Base-by-base conservation (phyloP, 2,329 filamentous ascomycete genomes). In the Monosporascus sp. region DNA sequence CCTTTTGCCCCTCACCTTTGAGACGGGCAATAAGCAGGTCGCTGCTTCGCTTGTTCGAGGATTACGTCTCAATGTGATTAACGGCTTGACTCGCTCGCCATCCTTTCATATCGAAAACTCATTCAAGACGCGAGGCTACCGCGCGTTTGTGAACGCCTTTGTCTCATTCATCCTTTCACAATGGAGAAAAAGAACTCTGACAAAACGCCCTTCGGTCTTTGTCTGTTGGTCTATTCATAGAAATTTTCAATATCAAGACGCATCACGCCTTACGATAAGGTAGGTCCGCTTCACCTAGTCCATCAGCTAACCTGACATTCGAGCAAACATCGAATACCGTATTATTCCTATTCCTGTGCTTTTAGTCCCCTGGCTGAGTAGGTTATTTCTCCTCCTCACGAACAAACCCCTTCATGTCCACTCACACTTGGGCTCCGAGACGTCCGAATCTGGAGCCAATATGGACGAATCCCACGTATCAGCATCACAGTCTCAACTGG, bases 401-500 rank as follows among this genome's bases (percentile, higher is more conserved):
- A 37, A 22, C n/a, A n/a, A 20, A 49, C 28, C 48, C 37, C 20
- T 22, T 46, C 58, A 58, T 60, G 62, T 58, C 57, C 50, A 70
- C 64, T 61, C 63, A 70, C 55, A 62, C 68, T 7, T 66, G 68
- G 48, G 51, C 51, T 45, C 59, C 66, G 46, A 56, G 59, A 38
- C 68, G 67, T 15, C 70, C 67, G 35, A 65, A 58, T 58, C 64
- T 74, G 49, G 64, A 69, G 54, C 70, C 71, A 3, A 52, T 73
- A 51, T 71, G 68, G 68, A 68, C 68, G 20, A 60, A 60, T 49
- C 28, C 28, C 28, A 11, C 28, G 9, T 31, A 31, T 11, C 28
- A 31, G 28, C 64, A 65, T 40, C 63, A 67, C 47, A 63, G 59
- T 40, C 47, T 63, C 14, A 58, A 58, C 28, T 60, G 51, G n/a